Evolutionary conservation across 2,329 filamentous ascomycete genomes (phyloP), one percentile per base, ranked within the genome.

Genomic region (Endocalyx cinctus): DNA sequence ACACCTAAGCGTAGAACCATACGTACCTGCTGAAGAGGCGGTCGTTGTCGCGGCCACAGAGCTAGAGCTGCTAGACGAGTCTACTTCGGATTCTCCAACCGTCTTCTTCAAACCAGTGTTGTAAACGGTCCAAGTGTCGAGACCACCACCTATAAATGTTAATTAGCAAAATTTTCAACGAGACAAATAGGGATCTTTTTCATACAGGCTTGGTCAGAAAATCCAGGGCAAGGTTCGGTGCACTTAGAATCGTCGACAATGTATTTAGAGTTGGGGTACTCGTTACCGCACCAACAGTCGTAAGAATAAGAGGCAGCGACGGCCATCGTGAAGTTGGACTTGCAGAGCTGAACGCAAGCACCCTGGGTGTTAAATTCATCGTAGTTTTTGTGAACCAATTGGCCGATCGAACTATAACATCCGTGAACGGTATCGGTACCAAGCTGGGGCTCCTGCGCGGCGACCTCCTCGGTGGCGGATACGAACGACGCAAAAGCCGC

Each of bases 251-350:
- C 72, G 27, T 70, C 63, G 6, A 77, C 71, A 39, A 79, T 54
- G 25, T 65, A 64, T 12, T 63, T 63, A 25, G 65, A 50, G 12
- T 79, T 67, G 1, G 88, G 88, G 29, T 89, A 70, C 38, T 69
- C 60, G 42, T 77, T 63, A 38, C 87, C 88, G 51, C 88, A 94
- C 51, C 69, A 85, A 62, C 88, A 95, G 43, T 77, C 60, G 13
- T 69, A 66, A 13, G 70, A 69, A 6, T 70, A 74, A 27, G 85
- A 62, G 19, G 70, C 86, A 49, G 81, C 76, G 6, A 87, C 82
- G 2, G 69, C 46, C 19, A 58, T 64, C 22, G 72, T 67, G 6
- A 65, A 50, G 1, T 59, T 51, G n/a, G n/a, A n/a, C 3, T 59
- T 51, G 49, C 72, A 77, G 2, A 47, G 31, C 0, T 45, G 18